Conservation (phyloP, 208 protist species). For the Zelonia costaricensis region DNA sequence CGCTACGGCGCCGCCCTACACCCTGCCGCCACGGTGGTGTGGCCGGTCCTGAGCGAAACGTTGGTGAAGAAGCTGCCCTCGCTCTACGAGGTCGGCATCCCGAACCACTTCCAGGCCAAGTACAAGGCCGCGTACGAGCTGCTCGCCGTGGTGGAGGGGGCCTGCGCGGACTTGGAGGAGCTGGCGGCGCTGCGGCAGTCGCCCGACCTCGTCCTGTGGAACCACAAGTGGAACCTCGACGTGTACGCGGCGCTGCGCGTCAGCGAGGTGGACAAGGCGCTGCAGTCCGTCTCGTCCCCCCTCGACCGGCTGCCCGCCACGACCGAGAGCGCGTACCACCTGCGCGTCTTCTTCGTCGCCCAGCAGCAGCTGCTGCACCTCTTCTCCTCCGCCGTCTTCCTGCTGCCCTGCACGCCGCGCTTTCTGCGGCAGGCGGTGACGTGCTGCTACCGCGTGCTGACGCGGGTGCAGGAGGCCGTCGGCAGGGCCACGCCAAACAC, state of each 20-base stretch:
- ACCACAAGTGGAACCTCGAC: conserved; percentile 90
- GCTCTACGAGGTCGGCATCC: conserved; percentile 74
- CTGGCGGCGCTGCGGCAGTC: conserved; percentile 52
- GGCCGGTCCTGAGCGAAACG: conserved; percentile 76
- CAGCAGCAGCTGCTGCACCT: conserved; percentile 32
- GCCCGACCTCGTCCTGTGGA: conserved; percentile 74
- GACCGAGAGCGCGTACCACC: conserved; percentile 16
- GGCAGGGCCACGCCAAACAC: background rate
- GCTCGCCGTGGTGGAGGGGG: conserved; percentile 46
- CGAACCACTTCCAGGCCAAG: conserved; percentile 73
- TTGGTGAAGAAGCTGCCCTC: conserved; percentile 78
- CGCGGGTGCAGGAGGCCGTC: conserved; percentile 23
- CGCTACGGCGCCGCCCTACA: conserved; percentile 40
- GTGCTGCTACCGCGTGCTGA: conserved; percentile 30
- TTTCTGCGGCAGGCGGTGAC: conserved; percentile 27
- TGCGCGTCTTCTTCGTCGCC: conserved; percentile 26
- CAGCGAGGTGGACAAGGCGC: conserved; percentile 50
- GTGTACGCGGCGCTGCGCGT: conserved; percentile 73
- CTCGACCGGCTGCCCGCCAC: conserved; percentile 20
- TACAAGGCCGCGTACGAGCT: conserved; percentile 73
- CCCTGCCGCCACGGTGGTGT: conserved; percentile 66
- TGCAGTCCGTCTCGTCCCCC: conserved; percentile 27
- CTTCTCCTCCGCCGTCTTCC: conserved; percentile 23
- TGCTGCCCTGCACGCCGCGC: conserved; percentile 25
- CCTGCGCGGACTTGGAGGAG: conserved; percentile 64